These are phyloP conservation scores for Skeletonema costatum DNA, from an alignment of 108 stramenopile genomes.

Conservation along the genomic window DNA sequence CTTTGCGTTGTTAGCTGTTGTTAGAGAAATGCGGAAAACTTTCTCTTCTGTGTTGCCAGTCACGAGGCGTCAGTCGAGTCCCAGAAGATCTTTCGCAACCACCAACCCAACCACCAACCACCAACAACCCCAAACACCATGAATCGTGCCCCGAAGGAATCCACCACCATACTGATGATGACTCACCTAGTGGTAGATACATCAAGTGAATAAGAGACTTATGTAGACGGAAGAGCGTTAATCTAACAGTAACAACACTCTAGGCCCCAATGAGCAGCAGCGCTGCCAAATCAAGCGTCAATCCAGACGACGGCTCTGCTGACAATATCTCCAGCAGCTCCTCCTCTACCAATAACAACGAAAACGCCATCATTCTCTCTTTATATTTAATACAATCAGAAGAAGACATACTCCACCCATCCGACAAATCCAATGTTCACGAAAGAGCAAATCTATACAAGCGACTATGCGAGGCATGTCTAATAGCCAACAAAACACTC, in stretches of 20 bases:
- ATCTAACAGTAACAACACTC: too few relatives aligned
- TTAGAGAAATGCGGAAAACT: too few relatives aligned
- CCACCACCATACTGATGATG: too few relatives aligned
- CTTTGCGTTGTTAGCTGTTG: background rate
- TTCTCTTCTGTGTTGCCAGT: too few relatives aligned
- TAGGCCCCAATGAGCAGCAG: background rate
- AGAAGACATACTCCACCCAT: constrained; percentile 10
- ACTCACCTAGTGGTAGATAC: too few relatives aligned
- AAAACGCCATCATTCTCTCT: constrained; percentile 34
- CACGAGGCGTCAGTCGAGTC: too few relatives aligned
- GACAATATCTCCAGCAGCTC: background rate
- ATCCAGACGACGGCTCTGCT: background rate
- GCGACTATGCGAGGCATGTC: constrained; percentile 20
- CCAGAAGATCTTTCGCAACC: too few relatives aligned
- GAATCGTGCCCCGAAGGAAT: too few relatives aligned
- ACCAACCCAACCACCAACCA: too few relatives aligned
- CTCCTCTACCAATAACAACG: background rate
- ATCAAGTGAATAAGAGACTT: too few relatives aligned
- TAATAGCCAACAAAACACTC: constrained; percentile 12
- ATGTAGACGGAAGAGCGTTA: too few relatives aligned
- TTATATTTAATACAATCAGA: constrained; percentile 35
- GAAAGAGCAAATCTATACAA: constrained; percentile 26
- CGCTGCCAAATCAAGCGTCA: background rate
- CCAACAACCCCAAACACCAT: too few relatives aligned
- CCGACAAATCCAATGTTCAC: background rate